A percentile compares a stretch with the other conserved stretches of the same genome.
Evolutionary conservation across 1,139 yeast species (phyloP).

Genomic region (Wickerhamiella infanticola): DNA sequence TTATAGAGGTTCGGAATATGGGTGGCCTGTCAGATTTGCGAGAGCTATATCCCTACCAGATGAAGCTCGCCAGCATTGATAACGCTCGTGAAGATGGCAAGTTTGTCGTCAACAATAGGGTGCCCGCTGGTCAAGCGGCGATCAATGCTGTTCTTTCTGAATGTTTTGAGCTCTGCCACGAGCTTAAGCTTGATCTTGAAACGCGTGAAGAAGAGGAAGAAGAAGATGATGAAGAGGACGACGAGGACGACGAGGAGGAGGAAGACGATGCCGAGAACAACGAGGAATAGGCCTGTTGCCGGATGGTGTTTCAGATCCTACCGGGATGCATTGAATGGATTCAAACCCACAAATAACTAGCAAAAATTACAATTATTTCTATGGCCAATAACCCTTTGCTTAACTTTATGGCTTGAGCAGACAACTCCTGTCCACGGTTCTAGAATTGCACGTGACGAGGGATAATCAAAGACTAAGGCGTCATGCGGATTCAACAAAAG

Average conservation of each 20-base stretch:
- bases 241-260: not conserved
- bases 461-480: no score
- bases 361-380: no score
- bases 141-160: constrained; percentile 80
- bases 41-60: constrained; percentile 87
- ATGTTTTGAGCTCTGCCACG: constrained; percentile 86
- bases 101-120: constrained; percentile 69
- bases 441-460: no score
- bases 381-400: no score
- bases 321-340: no score
- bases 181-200: constrained; percentile 74
- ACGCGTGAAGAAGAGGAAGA: constrained; percentile 29
- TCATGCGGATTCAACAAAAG: no score
- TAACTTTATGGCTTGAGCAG: no score
- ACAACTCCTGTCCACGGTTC: no score
- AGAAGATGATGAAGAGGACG: constrained; percentile 5
- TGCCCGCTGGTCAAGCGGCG: constrained; percentile 96
- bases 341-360: no score
- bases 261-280: not conserved
- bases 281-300: not conserved
- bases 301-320: no score
- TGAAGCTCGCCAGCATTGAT: constrained; percentile 82
- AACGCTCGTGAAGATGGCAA: constrained; percentile 79
- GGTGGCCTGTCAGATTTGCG: constrained; percentile 80
- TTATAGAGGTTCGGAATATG: constrained; percentile 76